A percentile compares a stretch with the other conserved stretches of the same genome.
Conservation (phyloP, 306 rosid genomes). For the Ceratonia siliqua region DNA sequence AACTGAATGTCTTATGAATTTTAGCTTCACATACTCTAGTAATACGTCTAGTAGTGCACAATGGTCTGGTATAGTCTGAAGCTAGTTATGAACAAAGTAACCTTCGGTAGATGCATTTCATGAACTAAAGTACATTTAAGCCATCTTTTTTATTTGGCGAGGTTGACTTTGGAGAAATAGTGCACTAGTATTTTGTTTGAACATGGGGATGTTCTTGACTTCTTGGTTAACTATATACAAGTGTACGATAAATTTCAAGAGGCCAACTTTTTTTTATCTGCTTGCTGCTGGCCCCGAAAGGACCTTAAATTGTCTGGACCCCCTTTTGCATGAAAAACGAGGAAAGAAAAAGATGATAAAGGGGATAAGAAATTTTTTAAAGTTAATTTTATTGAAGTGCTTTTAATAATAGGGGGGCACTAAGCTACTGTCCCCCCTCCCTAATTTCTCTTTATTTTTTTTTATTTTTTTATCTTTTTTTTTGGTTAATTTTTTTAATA, state of each 20-base stretch:
- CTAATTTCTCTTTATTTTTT: no score
- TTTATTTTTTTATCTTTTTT: no score
- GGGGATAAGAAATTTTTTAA: no score
- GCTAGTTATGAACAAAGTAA: neutral
- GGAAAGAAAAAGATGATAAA: neutral
- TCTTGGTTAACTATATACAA: neutral
- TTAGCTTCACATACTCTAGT: neutral
- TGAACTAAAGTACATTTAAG: neutral
- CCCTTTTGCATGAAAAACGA: neutral
- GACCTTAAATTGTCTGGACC: neutral
- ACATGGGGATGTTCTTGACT: neutral
- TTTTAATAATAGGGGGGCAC: no score
- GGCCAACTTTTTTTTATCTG: neutral
- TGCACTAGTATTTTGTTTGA: neutral
- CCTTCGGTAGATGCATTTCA: neutral
- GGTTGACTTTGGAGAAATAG: neutral
- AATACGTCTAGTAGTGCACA: neutral
- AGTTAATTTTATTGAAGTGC: no score
- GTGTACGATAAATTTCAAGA: neutral
- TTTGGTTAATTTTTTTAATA: no score
- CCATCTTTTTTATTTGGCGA: neutral
- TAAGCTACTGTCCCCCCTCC: no score
- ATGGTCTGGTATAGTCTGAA: neutral
- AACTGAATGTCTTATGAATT: no score
- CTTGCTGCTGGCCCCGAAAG: neutral